These are phyloP conservation scores for Warburgia ugandensis DNA, from an alignment of 164 flowering plant species.

Conservation along the genomic window DNA sequence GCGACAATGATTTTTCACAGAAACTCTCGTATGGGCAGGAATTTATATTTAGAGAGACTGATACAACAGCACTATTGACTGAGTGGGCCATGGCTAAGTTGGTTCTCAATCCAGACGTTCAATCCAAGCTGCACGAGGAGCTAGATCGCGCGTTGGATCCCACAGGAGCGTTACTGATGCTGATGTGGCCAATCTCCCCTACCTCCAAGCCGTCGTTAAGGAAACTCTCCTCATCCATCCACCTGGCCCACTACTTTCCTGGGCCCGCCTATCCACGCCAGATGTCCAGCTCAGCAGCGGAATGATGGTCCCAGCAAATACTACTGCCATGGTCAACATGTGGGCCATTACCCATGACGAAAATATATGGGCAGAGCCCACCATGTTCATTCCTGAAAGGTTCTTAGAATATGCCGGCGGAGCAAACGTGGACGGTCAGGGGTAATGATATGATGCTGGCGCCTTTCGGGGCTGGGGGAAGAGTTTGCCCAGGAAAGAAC, in stretches of 20 bases:
- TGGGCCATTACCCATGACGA: constrained; percentile 65
- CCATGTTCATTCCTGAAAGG: constrained; percentile 39
- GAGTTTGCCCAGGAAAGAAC: constrained; percentile 53
- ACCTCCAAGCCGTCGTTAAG: constrained; percentile 40
- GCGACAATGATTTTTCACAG: constrained; percentile 36
- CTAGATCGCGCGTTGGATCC: constrained; percentile 21
- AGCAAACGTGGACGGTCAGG: constrained; percentile 29
- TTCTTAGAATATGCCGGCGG: constrained; percentile 29
- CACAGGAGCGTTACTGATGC: constrained; percentile 21
- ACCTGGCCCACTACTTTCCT: constrained; percentile 49
- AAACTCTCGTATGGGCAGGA: too few species aligned
- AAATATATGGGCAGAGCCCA: constrained; percentile 37
- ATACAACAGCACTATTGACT: constrained; percentile 38
- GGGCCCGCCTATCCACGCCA: constrained; percentile 43
- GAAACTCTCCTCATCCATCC: constrained; percentile 46
- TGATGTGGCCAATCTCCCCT: constrained; percentile 27
- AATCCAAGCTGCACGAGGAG: constrained; percentile 33
- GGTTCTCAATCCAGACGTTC: constrained; percentile 33
- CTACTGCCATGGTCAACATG: constrained; percentile 78
- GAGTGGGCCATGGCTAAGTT: constrained; percentile 54
- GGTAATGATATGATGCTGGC: constrained; percentile 51
- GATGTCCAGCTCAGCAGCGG: constrained; percentile 47
- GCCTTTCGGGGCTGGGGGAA: constrained; percentile 54
- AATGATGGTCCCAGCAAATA: constrained; percentile 40
- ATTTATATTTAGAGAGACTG: too few species aligned